Evolutionary conservation across 768 basidiomycete species (phyloP), one percentile per base, ranked within the genome.

Genomic region (Leucocoprinus sp.): DNA sequence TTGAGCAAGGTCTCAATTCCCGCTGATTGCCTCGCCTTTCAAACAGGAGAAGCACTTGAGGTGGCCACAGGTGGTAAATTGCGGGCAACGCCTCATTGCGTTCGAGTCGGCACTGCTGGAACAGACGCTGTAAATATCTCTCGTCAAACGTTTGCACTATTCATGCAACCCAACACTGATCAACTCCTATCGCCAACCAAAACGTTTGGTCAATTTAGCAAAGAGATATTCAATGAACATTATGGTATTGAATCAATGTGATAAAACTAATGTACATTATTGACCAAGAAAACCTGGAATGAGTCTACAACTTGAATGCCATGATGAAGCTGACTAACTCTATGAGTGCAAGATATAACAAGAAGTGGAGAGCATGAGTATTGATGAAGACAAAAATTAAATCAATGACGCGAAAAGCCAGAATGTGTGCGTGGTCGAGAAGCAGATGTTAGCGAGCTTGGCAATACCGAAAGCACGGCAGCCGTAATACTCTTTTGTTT

Each of bases 41-140:
- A 99, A 62, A 98, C 93, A 0, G 96, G 96, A 5, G 93, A 99
- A 65, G 90, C 95, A 7, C 76, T 99, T 17, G 83, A 96, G 60
- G 69, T 97, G 18, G 83, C 93, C 18, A 97, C 95, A 1, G 78
- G 72, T 8, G 78, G 82, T 11, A 76, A 72, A 45, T 70, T 99
- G 12, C 76, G 82, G 34, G 96, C 96, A 0, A 99, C 96, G 0
- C 95, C 95, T 9, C 95, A 98, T 54, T 96, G 89, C 53, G 95
- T 98, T 34, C 78, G 82, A 50, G 81, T 90, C 4, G 46, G 46
- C 4, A 89, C 82, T 5, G 61, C 61, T 3, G 66, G 65, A 28
- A 49, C 61, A 42, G 64, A 68, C 12, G 60, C 65, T 9, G 72
- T 72, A 7, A 65, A 63, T 19, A 72, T 92, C 38, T 75, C 74